Evolutionary conservation across 768 basidiomycete species (phyloP).

Genomic region (Mycena floridula): DNA sequence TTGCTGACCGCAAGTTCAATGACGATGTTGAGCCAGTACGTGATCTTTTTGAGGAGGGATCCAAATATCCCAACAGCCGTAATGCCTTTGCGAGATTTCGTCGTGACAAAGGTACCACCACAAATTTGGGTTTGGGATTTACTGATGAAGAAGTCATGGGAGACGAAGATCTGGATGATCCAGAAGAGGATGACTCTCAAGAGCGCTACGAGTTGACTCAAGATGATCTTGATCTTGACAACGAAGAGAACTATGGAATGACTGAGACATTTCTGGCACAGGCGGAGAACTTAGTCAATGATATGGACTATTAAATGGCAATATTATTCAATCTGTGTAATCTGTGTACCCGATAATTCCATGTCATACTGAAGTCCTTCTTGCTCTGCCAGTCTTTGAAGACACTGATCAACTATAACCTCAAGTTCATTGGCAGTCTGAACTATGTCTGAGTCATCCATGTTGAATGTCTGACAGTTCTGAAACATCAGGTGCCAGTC

Average conservation of each 20-base stretch:
- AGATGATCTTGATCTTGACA: slow-evolving; percentile 7
- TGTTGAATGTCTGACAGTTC: too few species aligned
- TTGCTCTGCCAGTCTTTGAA: too few species aligned
- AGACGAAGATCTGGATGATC: not conserved
- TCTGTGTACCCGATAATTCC: too few species aligned
- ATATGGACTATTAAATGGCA: too few species aligned
- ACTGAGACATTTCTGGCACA: too few species aligned
- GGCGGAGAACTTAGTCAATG: too few species aligned
- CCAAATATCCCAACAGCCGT: slow-evolving; percentile 7
- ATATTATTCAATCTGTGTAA: too few species aligned
- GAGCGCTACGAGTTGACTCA: slow-evolving; percentile 3
- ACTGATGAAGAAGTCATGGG: not conserved
- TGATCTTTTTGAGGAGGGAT: slow-evolving; percentile 9
- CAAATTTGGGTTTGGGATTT: slow-evolving; percentile 1
- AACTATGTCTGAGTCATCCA: too few species aligned
- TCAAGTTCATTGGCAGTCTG: too few species aligned
- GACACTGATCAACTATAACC: too few species aligned
- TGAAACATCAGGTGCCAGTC: too few species aligned
- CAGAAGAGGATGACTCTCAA: not conserved
- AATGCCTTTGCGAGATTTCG: slow-evolving; percentile 9
- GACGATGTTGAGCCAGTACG: not conserved
- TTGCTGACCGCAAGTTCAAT: slow-evolving; percentile 5
- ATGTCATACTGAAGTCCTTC: too few species aligned
- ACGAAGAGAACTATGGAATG: slow-evolving; percentile 7
- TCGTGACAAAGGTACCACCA: slow-evolving; percentile 3